Conservation (phyloP, 2,329 filamentous ascomycete genomes). For the Monilinia fructigena region DNA sequence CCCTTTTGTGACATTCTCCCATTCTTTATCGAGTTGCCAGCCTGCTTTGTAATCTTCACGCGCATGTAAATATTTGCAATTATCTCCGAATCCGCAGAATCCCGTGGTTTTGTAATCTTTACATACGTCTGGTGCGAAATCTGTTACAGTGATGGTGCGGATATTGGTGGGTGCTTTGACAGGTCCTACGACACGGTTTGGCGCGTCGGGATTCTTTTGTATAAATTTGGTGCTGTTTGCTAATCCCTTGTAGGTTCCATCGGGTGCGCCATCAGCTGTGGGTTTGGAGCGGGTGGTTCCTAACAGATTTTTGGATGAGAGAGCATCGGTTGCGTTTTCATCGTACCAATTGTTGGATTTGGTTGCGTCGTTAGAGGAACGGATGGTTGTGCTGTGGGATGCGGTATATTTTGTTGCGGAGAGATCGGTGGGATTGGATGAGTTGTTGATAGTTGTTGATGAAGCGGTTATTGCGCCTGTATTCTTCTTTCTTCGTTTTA, state of each 20-base stretch:
- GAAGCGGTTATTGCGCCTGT: slow-evolving; percentile 65
- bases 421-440: slow-evolving; percentile 44
- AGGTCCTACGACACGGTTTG: slow-evolving; percentile 71
- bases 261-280: slow-evolving; percentile 41
- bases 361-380: slow-evolving; percentile 79
- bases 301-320: slow-evolving; percentile 53
- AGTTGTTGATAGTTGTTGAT: slow-evolving; percentile 47
- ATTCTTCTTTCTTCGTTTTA: slow-evolving; percentile 77
- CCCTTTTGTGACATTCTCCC: slow-evolving; percentile 80
- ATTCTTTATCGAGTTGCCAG: slow-evolving; percentile 93
- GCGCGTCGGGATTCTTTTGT: slow-evolving; percentile 75
- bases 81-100: slow-evolving; percentile 45
- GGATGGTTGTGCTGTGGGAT: slow-evolving; percentile 61
- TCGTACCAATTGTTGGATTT: slow-evolving; percentile 90
- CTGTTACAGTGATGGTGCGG: slow-evolving; percentile 83
- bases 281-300: slow-evolving; percentile 52
- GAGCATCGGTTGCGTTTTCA: slow-evolving; percentile 52
- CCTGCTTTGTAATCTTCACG: slow-evolving; percentile 82
- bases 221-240: slow-evolving; percentile 72
- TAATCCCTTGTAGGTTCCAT: slow-evolving; percentile 75
- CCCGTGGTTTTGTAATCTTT: slow-evolving; percentile 89
- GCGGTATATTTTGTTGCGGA: slow-evolving; percentile 57
- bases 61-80: slow-evolving; percentile 77
- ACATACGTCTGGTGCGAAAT: slow-evolving; percentile 90
- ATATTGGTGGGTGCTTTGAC: slow-evolving; percentile 88